Evolutionary conservation across 139 green algal species (phyloP), one percentile per base, ranked within the genome.

Genomic region (Closterium sp.): DNA sequence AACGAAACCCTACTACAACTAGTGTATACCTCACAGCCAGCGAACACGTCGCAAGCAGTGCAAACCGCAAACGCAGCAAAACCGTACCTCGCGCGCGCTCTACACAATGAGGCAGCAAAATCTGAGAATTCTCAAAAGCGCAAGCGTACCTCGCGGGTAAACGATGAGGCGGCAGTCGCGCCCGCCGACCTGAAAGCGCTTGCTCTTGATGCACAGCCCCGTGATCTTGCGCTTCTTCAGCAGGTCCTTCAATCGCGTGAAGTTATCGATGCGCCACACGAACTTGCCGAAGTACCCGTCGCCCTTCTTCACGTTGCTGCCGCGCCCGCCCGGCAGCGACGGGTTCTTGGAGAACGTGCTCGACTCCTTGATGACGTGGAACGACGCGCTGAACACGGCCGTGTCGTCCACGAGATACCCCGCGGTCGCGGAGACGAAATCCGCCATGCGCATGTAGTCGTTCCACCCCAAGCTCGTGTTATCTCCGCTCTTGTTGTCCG

Each of bases 161-260:
- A 97, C 93, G 31, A 97, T 97, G 70, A 97, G 95, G 24, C 96
- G 92, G 91, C 96, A 97, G 94, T 97, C 95, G 9, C 94, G 88
- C 4, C 93, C 93, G 86, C 96, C 96, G 6, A 97, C 95, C 70
- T 93, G 91, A 91, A 97, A 97, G 62, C 95, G 93, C 24, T 92
- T 88, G 91, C 94, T 96, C 95, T 97, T 97, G 91, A 97, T 96
- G 91, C 96, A 97, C 42, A 97, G 95, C 27, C 95, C 95, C n/a
- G 95, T 97, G 94, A 97, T 97, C 94, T 97, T 97, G 90, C 96
- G 94, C 95, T 97, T 97, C 93, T 97, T 97, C 86, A 97, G 95
- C 73, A 97, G 91, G 70, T 97, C 96, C 95, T 97, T 97, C 30
- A 97, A 93, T 42, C 95, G 95, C 13, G 94, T 97, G 95, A 97